Evolutionary conservation across 169 alveolate species (phyloP).

Genomic region (Cryptosporidium canis): DNA sequence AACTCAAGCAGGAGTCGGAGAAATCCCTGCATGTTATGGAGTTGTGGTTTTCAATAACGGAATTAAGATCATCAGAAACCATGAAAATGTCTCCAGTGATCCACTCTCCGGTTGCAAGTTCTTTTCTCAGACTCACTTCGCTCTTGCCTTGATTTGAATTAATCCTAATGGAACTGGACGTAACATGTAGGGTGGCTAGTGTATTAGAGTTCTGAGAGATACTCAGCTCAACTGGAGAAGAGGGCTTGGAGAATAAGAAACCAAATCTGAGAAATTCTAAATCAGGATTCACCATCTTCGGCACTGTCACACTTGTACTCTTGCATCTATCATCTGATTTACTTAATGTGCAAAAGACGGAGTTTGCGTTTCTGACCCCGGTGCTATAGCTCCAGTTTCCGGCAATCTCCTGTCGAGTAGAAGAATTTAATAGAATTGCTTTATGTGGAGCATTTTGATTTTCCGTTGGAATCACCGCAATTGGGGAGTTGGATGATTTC

Average conservation of each 20-base stretch:
- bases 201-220: slow-evolving; percentile 2
- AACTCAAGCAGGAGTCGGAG: neutral
- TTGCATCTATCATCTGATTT: slow-evolving; percentile 11
- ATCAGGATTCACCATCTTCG: neutral
- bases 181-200: neutral
- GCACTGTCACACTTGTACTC: slow-evolving; percentile 8
- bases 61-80: neutral
- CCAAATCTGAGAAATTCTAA: slow-evolving; percentile 35
- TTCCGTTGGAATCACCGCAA: slow-evolving; percentile 2
- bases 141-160: neutral
- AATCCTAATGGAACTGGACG: neutral
- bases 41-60: neutral
- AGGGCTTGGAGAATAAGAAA: slow-evolving; percentile 11
- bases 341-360: neutral
- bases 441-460: neutral
- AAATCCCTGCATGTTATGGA: slow-evolving; percentile 11
- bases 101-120: slow-evolving; percentile 44
- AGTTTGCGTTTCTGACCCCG: neutral
- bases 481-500: neutral
- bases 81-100: slow-evolving; percentile 43
- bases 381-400: neutral
- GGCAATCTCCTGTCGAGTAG: neutral
- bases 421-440: neutral
- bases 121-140: neutral
- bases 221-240: neutral